Base-by-base conservation (phyloP, 768 basidiomycete genomes). In the Cystofilobasidium macerans region DNA sequence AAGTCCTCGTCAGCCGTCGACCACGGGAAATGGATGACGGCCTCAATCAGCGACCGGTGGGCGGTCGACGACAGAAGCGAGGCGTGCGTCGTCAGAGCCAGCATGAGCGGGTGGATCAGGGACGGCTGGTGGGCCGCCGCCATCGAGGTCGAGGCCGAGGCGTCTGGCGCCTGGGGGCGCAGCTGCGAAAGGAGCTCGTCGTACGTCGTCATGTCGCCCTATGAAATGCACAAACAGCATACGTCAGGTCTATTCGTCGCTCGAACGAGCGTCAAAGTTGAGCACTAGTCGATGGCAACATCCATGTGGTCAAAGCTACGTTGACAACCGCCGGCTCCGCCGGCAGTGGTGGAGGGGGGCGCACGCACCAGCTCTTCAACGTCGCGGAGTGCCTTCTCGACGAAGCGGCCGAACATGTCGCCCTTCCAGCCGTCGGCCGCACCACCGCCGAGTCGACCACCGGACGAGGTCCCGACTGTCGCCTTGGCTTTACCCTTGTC, bases 111-210 rank as follows among this genome's bases (percentile, higher is more conserved):
- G 71, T 40, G 81, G 74, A 72, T 70, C 36, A 67, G 59, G 1
- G 65, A 36, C 33, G 65, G 38, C 38, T 66, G 48, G 28, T 51
- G 60, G n/a, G 60, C 58, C 11, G 59, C 30, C 0, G 60, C 36
- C 4, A 48, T 30, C 14, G 65, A 45, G 74, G 69, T 28, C 38
- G 77, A 68, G 36, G 76, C 24, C 80, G 78, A 2, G 80, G 79
- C 70, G 20, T 38, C 43, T 1, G 47, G 24, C 22, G 32, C 28
- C 20, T 61, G 24, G 2, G 73, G 76, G 56, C 71, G 69, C 70
- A 99, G 97, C 70, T 93, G 89, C 62, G 85, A 81, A 8, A 97
- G 85, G 36, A 99, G 85, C 69, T 93, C 88, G 69, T 95, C 85
- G 75, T 90, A 98, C 22, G 86, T 80, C 57, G 85, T 84, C 65